Base-by-base conservation (phyloP, 768 basidiomycete genomes). In the Pisolithus tinctorius region DNA sequence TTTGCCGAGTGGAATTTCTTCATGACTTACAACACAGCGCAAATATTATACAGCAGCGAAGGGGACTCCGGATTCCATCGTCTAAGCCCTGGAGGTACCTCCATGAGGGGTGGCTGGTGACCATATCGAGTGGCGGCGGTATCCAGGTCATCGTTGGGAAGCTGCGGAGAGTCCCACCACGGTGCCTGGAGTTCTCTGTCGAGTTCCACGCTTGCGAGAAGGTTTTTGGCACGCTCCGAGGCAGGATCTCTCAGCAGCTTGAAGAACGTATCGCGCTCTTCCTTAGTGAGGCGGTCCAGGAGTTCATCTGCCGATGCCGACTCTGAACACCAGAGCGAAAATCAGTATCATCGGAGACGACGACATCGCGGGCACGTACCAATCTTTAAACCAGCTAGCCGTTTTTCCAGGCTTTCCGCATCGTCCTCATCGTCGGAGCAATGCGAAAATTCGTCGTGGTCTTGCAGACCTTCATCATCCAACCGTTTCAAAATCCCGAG, bases 401-500 rank as follows among this genome's bases (percentile, higher is more conserved):
- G 72, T 26, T 59, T 58, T 9, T 71, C 75, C 23, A 89, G 61
- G 52, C 79, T 75, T 20, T 65, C 67, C 0, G 65, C 70, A 5
- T 71, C 72, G 2, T 68, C 69, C 20, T 75, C 76, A 4, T 64
- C 70, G 11, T 72, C 71, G 17, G 66, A 67, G 2, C 59, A 61
- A 1, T 65, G 63, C 2, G 56, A 60, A 1, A 67, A 60, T 2
- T 58, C 58, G 14, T 63, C 65, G 2, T 70, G 74, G 14, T 77
- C 70, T 27, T 72, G 66, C 23, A 65, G 58, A 13, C 62, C 70
- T 45, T 83, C 79, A 47, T 88, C 83, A 53, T 91, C 88, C 50
- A 92, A 84, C 8, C 76, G 80, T 61, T 79, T 81, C 20, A 93
- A 71, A 4, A 92, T 61, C 44, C 83, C 80, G 59, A 92, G 66